Percentiles rank a stretch among this genome's conserved stretches.
Conservation (phyloP, 345 rosid genomes). For the Clausena lansium region DNA sequence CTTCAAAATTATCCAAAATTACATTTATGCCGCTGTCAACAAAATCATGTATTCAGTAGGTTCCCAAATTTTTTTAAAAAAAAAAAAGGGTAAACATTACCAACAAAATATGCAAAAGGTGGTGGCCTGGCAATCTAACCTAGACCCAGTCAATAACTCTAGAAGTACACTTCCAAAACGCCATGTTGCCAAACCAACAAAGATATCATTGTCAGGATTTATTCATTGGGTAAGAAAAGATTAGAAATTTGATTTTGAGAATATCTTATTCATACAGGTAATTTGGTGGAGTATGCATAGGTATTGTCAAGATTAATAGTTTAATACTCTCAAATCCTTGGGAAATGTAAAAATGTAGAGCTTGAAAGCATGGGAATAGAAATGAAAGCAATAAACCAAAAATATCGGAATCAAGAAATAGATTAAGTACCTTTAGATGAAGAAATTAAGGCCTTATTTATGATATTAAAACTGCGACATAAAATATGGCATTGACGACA, state of each 20-base stretch:
- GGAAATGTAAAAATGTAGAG: not conserved
- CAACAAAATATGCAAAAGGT: not conserved
- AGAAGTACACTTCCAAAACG: constrained; percentile 2
- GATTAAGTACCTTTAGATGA: not conserved
- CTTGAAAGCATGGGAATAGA: not conserved
- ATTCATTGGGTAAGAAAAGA: not conserved
- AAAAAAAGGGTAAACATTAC: not conserved
- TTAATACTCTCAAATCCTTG: not conserved
- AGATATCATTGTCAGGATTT: constrained; percentile 3
- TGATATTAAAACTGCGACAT: not conserved
- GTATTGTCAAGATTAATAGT: not conserved
- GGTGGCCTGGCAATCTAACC: not conserved
- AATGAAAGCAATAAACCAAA: constrained; percentile 9
- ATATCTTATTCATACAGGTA: not conserved
- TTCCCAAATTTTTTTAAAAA: not conserved
- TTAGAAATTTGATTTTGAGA: not conserved
- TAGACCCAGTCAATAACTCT: not conserved
- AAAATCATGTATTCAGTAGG: not conserved
- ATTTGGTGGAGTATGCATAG: not conserved
- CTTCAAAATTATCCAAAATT: constrained; percentile 10
- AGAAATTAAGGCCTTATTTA: not conserved
- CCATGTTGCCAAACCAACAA: not conserved
- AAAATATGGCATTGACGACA: not conserved
- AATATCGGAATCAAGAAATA: not conserved
- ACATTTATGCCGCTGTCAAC: not conserved